Evolutionary conservation across 805 yeast species (phyloP).

Genomic region (Wickerhamomyces chambardii): DNA sequence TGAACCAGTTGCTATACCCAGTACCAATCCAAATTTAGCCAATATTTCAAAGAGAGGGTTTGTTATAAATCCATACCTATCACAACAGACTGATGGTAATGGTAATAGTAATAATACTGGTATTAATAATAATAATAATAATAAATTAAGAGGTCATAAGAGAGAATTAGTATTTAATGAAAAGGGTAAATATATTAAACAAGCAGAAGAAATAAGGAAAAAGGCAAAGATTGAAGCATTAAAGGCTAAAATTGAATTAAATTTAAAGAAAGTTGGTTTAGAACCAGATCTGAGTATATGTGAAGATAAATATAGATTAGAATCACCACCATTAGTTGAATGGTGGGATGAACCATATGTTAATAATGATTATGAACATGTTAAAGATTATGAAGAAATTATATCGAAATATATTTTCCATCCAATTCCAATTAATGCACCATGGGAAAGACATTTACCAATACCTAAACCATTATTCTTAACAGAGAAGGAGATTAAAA

Average conservation of each 20-base stretch:
- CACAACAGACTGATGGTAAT: conserved; percentile 1
- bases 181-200: conserved; percentile 52
- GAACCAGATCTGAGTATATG: conserved; percentile 43
- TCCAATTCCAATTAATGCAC: conserved; percentile 58
- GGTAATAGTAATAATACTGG: conserved; percentile 1
- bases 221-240: conserved; percentile 25
- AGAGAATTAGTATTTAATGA: conserved; percentile 43
- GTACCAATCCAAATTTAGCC: conserved; percentile 15
- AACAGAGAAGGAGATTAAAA: conserved; percentile 70
- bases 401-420: conserved; percentile 73
- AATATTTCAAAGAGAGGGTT: conserved; percentile 15
- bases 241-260: conserved; percentile 22
- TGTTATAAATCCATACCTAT: conserved; percentile 26
- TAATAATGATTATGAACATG: conserved; percentile 27
- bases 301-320: conserved; percentile 43
- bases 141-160: conserved; percentile 14
- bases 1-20: neutral
- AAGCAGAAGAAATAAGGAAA: conserved; percentile 33
- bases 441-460: conserved; percentile 41
- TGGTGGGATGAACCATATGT: conserved; percentile 81
- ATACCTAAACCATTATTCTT: conserved; percentile 41
- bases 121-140: conserved; percentile 1
- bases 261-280: conserved; percentile 28
- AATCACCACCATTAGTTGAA: conserved; percentile 56
- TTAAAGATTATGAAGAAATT: conserved; percentile 28